Evolutionary conservation across 345 rosid species (phyloP), one percentile per base, ranked within the genome.

Genomic region (Passiflora organensis): DNA sequence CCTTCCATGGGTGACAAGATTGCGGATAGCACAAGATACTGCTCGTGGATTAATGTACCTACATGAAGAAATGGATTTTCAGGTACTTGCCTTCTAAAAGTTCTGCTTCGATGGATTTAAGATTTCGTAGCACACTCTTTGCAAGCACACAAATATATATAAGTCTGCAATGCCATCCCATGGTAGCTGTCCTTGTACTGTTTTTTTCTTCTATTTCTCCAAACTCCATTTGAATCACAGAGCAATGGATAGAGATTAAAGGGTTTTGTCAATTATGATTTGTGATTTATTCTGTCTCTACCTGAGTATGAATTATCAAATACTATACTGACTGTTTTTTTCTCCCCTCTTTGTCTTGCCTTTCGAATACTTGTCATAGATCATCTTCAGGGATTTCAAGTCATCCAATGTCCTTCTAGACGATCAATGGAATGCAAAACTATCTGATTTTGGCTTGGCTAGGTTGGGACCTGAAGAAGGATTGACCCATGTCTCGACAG

Each of bases 371-470:
- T 24, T 60, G 37, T 48, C 56, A 46, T 62, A 91, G 96, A 82
- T 88, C 55, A 88, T 91, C 68, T 80, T 88, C 71, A 68, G 93
- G 54, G 96, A 87, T 73, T 87, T 87, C 69, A 91, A 91, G 72
- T 85, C 97, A 8, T 91, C 96, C 0, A 91, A 91, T 66, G 83
- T 91, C 53, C 93, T 91, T 53, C 75, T 85, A 43, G 95, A 87
- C 43, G 93, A 82, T 55, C 72, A 85, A 23, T 87, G 95, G 96
- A 91, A 82, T 44, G 93, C 98, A n/a, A 91, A 88, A 81, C 76
- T 91, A 36, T 91, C 98, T 16, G 96, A 91, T 72, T 91, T 91
- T 58, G 98, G 98, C 51, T 64, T 91, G 75, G 98, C 96, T 45
- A 80, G 98, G 64, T 73, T 91, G 66, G 98, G 98, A 38, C 98